These are phyloP conservation scores for Salisapilia sapeloensis DNA, from an alignment of 352 stramenopile genomes.

Conservation along the genomic window DNA sequence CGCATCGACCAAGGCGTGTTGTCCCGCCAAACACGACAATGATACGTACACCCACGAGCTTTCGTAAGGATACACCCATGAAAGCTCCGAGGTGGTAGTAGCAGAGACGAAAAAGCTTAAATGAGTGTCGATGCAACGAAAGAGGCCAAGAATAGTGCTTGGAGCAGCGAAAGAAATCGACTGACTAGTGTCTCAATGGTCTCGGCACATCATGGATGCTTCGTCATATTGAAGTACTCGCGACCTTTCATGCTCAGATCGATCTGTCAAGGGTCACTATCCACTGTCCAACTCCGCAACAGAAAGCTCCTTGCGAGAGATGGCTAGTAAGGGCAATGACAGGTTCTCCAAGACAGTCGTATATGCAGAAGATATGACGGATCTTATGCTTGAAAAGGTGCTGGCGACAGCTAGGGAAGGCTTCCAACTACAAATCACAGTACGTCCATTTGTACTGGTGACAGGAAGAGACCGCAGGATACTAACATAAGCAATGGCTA, in stretches of 20 bases:
- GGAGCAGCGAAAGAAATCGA: no score
- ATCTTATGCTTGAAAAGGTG: slow-evolving; percentile 87
- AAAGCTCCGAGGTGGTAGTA: not conserved
- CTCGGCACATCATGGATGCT: no score
- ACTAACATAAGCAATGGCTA: slow-evolving; percentile 3
- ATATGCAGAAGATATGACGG: slow-evolving; percentile 90
- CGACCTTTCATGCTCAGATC: no score
- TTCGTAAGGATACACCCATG: slow-evolving; percentile 42
- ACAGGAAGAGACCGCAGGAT: no score
- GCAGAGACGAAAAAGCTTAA: not conserved
- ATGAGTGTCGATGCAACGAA: not conserved
- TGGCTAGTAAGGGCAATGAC: slow-evolving; percentile 44
- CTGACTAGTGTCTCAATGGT: no score
- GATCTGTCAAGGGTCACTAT: no score
- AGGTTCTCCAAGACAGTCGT: slow-evolving; percentile 87
- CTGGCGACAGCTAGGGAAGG: slow-evolving; percentile 79
- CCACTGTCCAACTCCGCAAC: no score
- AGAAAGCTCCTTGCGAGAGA: no score
- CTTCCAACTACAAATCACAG: slow-evolving; percentile 82
- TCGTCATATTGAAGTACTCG: not conserved
- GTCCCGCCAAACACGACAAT: slow-evolving; percentile 66
- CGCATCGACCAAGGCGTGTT: slow-evolving; percentile 38
- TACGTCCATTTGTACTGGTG: slow-evolving; percentile 5
- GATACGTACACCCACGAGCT: slow-evolving; percentile 31
- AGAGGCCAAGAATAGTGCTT: no score